A percentile compares a stretch with the other conserved stretches of the same genome.
These are phyloP conservation scores for Pyrenochaeta sp. DNA, from an alignment of 2,329 filamentous ascomycete genomes.

Conservation along the genomic window DNA sequence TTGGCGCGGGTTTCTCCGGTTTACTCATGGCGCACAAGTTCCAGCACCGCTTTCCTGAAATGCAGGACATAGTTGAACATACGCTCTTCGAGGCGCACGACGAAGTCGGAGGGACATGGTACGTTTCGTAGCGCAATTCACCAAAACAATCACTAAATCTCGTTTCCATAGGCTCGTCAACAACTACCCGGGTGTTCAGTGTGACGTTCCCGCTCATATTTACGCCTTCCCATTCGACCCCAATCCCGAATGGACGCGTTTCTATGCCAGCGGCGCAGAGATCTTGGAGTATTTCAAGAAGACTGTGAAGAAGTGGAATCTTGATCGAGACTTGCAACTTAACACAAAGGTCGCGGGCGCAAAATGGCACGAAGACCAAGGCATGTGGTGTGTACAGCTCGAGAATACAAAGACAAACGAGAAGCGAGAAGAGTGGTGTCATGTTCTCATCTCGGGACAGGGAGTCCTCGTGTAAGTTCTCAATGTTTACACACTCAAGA, in stretches of 20 bases:
- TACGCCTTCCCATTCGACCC: constrained; percentile 51
- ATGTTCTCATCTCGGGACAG: constrained; percentile 24
- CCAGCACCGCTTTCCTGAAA: constrained; percentile 38
- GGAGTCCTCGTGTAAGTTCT: constrained; percentile 32
- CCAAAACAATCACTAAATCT: constrained; percentile 6
- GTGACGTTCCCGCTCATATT: constrained; percentile 39
- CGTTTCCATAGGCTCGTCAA: constrained; percentile 39
- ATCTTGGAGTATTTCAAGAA: constrained; percentile 51
- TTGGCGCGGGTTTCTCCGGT: constrained; percentile 46
- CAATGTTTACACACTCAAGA: too few species aligned
- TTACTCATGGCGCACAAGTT: constrained; percentile 45
- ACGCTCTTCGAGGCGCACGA: constrained; percentile 37
- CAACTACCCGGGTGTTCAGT: constrained; percentile 51
- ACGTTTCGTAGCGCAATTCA: constrained; percentile 1
- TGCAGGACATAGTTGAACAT: constrained; percentile 30
- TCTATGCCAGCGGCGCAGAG: constrained; percentile 48
- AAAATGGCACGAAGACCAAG: constrained; percentile 43
- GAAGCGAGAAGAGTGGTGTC: constrained; percentile 17
- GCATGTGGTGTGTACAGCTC: constrained; percentile 50
- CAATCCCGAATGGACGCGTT: constrained; percentile 50
- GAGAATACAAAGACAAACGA: constrained; percentile 19
- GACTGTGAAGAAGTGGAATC: constrained; percentile 48
- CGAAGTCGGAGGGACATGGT: constrained; percentile 48
- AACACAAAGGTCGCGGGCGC: constrained; percentile 45
- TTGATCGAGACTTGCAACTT: constrained; percentile 42